phyloP scores from a whole-genome alignment of 371 early-diverging fungal species.

The Mortierella sp. region DNA sequence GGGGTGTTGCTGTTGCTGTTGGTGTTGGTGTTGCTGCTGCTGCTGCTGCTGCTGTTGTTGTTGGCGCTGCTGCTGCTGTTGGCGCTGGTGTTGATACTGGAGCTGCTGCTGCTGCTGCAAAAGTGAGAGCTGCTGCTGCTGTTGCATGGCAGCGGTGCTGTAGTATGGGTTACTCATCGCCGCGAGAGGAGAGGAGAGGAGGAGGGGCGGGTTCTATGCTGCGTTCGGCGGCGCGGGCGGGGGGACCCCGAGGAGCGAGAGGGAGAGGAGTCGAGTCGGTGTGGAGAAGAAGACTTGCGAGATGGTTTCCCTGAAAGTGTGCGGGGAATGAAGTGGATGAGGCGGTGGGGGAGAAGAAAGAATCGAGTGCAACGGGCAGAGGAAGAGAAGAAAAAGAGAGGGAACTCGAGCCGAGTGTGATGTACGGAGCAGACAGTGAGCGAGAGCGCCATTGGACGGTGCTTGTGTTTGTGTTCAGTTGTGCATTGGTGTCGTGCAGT shows the following conservation, averaged over 20 bases:
- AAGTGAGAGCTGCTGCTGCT: slow-evolving; percentile 25
- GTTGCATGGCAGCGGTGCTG: slow-evolving; percentile 11
- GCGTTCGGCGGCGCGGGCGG: neutral
- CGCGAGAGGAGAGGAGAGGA: neutral
- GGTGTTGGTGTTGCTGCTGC: slow-evolving; percentile 17
- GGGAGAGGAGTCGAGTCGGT: neutral
- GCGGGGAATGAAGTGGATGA: slow-evolving; percentile 7
- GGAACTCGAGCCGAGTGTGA: neutral
- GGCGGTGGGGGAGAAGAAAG: neutral
- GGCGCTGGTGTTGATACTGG: slow-evolving; percentile 20
- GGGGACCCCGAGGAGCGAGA: neutral
- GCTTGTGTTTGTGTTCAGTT: too few species aligned
- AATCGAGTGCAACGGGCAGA: slow-evolving; percentile 1
- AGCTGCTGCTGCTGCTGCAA: slow-evolving; percentile 21
- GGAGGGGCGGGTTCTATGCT: slow-evolving; percentile 13
- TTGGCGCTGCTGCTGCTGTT: slow-evolving; percentile 15
- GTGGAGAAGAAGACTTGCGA: neutral
- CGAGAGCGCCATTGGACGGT: too few species aligned
- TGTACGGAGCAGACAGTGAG: neutral
- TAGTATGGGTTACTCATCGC: slow-evolving; percentile 15
- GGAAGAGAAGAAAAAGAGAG: slow-evolving; percentile 9
- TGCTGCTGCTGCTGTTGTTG: slow-evolving; percentile 18
- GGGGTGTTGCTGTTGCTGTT: slow-evolving; percentile 10
- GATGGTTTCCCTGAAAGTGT: neutral
- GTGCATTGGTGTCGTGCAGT: too few species aligned